A percentile compares a stretch with the other conserved stretches of the same genome.
Conservation (phyloP, 1,139 yeast species). For the Yamadazyma kanchanaburiensis region DNA sequence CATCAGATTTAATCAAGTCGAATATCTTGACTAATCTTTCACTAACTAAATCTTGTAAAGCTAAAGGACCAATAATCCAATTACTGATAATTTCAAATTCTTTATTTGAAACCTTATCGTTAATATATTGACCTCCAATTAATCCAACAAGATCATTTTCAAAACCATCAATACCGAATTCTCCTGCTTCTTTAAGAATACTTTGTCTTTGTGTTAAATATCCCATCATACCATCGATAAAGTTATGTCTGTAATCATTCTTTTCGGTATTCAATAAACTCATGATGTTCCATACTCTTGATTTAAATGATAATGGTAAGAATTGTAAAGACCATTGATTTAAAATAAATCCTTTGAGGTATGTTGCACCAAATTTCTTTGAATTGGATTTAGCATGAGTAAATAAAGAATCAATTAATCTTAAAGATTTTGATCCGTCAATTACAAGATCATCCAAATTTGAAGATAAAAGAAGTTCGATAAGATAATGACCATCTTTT, state of each 20-base stretch:
- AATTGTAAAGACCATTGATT: constrained; percentile 39
- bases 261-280: constrained; percentile 15
- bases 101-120: constrained; percentile 24
- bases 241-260: constrained; percentile 29
- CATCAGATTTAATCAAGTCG: constrained; percentile 47
- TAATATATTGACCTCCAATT: constrained; percentile 42
- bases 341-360: constrained; percentile 37
- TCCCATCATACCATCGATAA: constrained; percentile 22
- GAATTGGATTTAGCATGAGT: constrained; percentile 24
- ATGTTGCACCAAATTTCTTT: constrained; percentile 36
- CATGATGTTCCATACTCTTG: constrained; percentile 30
- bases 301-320: constrained; percentile 33
- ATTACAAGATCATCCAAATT: constrained; percentile 26
- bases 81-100: constrained; percentile 60
- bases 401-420: constrained; percentile 27
- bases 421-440: constrained; percentile 25
- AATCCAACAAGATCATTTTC: constrained; percentile 55
- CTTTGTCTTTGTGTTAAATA: constrained; percentile 33
- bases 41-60: constrained; percentile 51
- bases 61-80: constrained; percentile 38
- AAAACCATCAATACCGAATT: constrained; percentile 47
- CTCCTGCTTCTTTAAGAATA: constrained; percentile 44
- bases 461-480: constrained; percentile 34
- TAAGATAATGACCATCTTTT: constrained; percentile 54
- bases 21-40: constrained; percentile 54